Conservation (phyloP, 2,329 filamentous ascomycete genomes). For the Aureobasidium sp. region DNA sequence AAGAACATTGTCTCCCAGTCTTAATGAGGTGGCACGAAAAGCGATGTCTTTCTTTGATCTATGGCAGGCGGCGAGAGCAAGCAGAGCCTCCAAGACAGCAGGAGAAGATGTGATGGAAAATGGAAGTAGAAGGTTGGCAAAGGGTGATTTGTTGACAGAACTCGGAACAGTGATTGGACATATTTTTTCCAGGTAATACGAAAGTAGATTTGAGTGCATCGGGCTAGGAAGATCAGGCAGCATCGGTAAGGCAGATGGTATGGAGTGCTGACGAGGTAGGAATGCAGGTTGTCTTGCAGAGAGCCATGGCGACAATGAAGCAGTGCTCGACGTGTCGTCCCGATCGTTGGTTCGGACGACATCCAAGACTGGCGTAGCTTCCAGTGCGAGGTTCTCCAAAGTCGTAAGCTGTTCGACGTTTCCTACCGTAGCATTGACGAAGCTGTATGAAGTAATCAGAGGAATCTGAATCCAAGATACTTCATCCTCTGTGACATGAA, state of each 20-base stretch:
- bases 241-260: slow-evolving; percentile 14
- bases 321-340: slow-evolving; percentile 3
- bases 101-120: slow-evolving; percentile 31
- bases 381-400: background rate
- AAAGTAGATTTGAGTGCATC: slow-evolving; percentile 26
- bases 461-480: slow-evolving; percentile 17
- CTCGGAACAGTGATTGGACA: slow-evolving; percentile 34
- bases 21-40: slow-evolving; percentile 27
- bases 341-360: background rate
- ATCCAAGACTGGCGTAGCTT: background rate
- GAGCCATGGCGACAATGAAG: slow-evolving; percentile 12
- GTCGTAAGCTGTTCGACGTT: slow-evolving; percentile 12
- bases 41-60: slow-evolving; percentile 24
- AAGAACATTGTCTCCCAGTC: slow-evolving; percentile 30
- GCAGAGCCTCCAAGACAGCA: slow-evolving; percentile 29
- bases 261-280: background rate
- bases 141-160: slow-evolving; percentile 27
- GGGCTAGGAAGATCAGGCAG: slow-evolving; percentile 23
- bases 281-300: slow-evolving; percentile 16
- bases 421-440: slow-evolving; percentile 16
- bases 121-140: slow-evolving; percentile 31
- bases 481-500: slow-evolving; percentile 8
- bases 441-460: slow-evolving; percentile 18
- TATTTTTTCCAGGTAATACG: slow-evolving; percentile 33
- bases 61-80: slow-evolving; percentile 32